Base-by-base conservation (phyloP, 805 yeast species). In the Yamadazyma scolyti region DNA sequence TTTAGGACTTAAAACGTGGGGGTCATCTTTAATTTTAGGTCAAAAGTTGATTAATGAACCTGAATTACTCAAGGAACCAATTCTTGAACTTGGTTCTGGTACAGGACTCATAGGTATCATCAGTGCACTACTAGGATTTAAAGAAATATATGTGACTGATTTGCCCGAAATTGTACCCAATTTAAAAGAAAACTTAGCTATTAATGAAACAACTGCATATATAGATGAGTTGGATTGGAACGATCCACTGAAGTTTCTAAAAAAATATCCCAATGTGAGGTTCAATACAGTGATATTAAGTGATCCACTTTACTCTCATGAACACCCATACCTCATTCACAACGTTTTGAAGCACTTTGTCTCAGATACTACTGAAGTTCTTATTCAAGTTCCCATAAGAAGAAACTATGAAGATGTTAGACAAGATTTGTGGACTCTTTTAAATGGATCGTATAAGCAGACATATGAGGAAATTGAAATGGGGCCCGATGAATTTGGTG, bases 1-100 rank as follows among this genome's bases (percentile, higher is more conserved):
- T 39, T 60, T 93, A 14, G 98, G 98, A 0, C 67, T 87, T 52
- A 87, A 90, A 40, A 90, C 98, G 0, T 90, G 98, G 98, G 98
- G 97, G 0, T 83, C 97, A 0, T 77, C 97, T 0, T 58, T 83
- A 16, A 69, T 86, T 5, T 58, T 93, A 15, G 71, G 93, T 3
- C 61, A 70, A 20, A 56, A 82, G 16, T 51, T 86, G 3, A 52
- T 69, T 5, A 43, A 52, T 16, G 15, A 40, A n/a, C 28, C 38
- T 2, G 21, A 31, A 5, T 51, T 50, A 17, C 39, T 57, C 3
- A 15, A 27, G 10, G 54, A 47, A 13, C 53, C 58, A 0, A 52
- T 79, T 0, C 52, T 84, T 17, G 98, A 90, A 47, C 60, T 93
- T n/a, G 98, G 98, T 0, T 70, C 97, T 0, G 98, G 98, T 0